Base-by-base conservation (phyloP, 768 basidiomycete genomes). In the Pluteus cervinus region DNA sequence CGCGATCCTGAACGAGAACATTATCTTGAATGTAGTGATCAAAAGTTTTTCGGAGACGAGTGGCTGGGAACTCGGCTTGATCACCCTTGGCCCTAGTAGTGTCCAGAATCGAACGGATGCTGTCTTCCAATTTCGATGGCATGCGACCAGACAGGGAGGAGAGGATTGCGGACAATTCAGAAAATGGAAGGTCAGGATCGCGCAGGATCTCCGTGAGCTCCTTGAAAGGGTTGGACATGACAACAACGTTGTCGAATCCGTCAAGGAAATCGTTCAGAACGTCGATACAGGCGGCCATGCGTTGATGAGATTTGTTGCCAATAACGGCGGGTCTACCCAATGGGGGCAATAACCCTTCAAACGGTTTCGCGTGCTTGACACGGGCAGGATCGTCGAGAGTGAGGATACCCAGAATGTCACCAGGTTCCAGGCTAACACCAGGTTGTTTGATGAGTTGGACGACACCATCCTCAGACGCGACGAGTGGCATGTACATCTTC, bases 401-500 rank as follows among this genome's bases (percentile, higher is more conserved):
- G 40, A 98, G 73, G 52, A 98, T 93, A 62, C 96, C 96, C 41
- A 99, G 79, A 40, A 99, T 92, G 59, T 97, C 96, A 17, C 96
- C 96, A 9, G 93, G 90, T 46, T 94, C 89, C 38, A 99, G 76
- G 47, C 89, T 92, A 54, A 93, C 89, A 51, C 96, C 96, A 39
- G 96, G 89, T 58, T 99, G 96, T 65, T 98, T 99, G 62, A 98
- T 89, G 51, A 98, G 79, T 51, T 94, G 92, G 12, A 93, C 82
- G 31, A 83, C 73, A 52, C 96, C 96, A 57, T 94, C 90, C 58
- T 99, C 96, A 3, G 85, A 76, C 4, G 92, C 91, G 39, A 89
- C 80, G 39, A 99, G 77, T 3, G 92, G 92, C 94, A 99, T 96
- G 62, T 96, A 96, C 96, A 98, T 99, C 69, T 99, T 97, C 91